A percentile compares a stretch with the other conserved stretches of the same genome.
phyloP scores from a whole-genome alignment of 495 filamentous ascomycete species.

The Ascodesmis nigricans region DNA sequence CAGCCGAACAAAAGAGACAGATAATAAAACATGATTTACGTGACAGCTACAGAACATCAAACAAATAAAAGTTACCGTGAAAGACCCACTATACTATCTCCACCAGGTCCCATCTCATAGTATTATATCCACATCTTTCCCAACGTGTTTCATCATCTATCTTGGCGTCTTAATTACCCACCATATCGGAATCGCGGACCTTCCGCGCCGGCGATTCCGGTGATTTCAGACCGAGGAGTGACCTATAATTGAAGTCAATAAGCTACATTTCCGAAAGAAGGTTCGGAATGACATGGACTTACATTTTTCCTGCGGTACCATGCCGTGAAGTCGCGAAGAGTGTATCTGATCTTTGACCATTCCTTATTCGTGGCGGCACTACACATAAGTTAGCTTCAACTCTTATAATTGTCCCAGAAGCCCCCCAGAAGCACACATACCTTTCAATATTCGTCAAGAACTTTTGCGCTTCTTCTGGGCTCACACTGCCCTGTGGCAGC shows the following conservation, averaged over 20 bases:
- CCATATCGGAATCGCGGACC: constrained; percentile 17
- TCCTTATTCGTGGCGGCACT: constrained; percentile 14
- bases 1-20: no score
- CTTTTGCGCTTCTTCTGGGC: constrained; percentile 29
- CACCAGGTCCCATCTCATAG: no score
- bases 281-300: constrained; percentile 1
- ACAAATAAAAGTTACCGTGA: no score
- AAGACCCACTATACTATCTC: no score
- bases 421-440: constrained; percentile 7
- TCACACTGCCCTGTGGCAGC: constrained; percentile 62
- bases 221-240: constrained; percentile 17
- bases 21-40: no score
- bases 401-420: constrained; percentile 1
- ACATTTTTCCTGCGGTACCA: constrained; percentile 82
- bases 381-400: not conserved
- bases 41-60: no score
- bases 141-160: not conserved
- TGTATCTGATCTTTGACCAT: constrained; percentile 40
- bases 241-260: constrained; percentile 9
- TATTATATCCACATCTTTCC: no score
- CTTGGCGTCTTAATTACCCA: constrained; percentile 4
- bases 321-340: constrained; percentile 93
- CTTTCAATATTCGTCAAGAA: constrained; percentile 27
- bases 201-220: constrained; percentile 18
- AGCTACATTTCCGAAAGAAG: not conserved